These are phyloP conservation scores for Catenaria anguillulae DNA, from an alignment of 371 early-diverging fungal genomes.

Conservation along the genomic window DNA sequence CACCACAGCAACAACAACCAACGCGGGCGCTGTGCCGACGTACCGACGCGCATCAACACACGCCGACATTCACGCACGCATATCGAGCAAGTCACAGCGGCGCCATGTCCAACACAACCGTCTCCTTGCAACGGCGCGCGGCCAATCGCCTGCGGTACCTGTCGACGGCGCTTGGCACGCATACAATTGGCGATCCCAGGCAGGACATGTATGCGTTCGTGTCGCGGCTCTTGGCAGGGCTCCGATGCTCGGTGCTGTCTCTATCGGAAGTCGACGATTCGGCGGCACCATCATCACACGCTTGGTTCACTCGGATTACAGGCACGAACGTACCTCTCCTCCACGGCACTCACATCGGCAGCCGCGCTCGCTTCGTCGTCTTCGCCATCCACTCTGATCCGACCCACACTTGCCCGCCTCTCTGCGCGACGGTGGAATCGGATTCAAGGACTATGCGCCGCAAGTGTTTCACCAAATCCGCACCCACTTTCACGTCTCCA, in stretches of 20 bases:
- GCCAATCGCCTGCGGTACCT: not conserved
- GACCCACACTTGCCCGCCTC: not conserved
- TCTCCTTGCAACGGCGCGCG: too few species aligned
- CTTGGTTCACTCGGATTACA: constrained; percentile 15
- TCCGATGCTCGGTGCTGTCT: constrained; percentile 45
- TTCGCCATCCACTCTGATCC: too few species aligned
- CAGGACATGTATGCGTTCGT: constrained; percentile 65
- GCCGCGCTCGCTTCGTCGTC: not conserved
- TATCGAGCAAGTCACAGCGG: too few species aligned
- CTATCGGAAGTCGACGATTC: too few species aligned
- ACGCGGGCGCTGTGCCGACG: too few species aligned
- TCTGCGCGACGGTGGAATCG: constrained; percentile 35
- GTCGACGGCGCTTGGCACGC: not conserved
- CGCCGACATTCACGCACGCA: too few species aligned
- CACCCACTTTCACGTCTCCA: constrained; percentile 68
- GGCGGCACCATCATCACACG: too few species aligned
- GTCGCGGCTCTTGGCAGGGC: constrained; percentile 94
- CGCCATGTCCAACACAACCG: too few species aligned
- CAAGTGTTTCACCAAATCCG: constrained; percentile 83
- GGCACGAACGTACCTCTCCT: not conserved
- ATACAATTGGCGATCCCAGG: constrained; percentile 6
- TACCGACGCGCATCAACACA: too few species aligned
- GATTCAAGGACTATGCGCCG: constrained; percentile 94
- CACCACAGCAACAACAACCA: too few species aligned
- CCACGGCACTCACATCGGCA: too few species aligned